phyloP scores from a whole-genome alignment of 2,329 filamentous ascomycete species.

The Fusarium clavum region DNA sequence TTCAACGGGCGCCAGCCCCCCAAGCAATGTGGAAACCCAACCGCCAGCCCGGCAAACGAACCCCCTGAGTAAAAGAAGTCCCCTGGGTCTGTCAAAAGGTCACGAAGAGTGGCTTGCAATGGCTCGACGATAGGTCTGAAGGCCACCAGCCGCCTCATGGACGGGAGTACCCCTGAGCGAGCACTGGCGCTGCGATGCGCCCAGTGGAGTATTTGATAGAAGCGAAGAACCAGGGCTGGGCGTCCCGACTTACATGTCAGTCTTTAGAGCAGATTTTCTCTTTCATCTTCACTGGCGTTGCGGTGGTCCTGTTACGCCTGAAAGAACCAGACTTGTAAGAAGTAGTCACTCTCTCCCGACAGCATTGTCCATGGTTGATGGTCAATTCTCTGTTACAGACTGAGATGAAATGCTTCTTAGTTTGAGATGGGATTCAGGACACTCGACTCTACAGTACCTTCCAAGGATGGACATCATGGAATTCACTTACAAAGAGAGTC shows the following conservation, averaged over 20 bases:
- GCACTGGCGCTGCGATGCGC: slow-evolving; percentile 46
- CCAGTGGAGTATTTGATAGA: slow-evolving; percentile 36
- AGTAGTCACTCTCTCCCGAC: background rate
- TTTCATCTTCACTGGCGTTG: slow-evolving; percentile 11
- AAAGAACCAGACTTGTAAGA: background rate
- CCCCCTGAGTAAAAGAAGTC: slow-evolving; percentile 29
- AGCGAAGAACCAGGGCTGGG: slow-evolving; percentile 27
- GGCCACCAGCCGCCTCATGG: slow-evolving; percentile 9
- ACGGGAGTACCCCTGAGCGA: slow-evolving; percentile 43
- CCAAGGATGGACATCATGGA: slow-evolving; percentile 5
- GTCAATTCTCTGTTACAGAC: slow-evolving; percentile 15
- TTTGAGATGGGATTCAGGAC: slow-evolving; percentile 26
- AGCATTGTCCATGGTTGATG: background rate
- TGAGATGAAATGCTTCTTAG: slow-evolving; percentile 10
- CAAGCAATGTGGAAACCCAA: slow-evolving; percentile 33
- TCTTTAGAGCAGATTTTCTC: slow-evolving; percentile 15
- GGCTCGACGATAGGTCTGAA: slow-evolving; percentile 29
- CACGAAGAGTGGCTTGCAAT: slow-evolving; percentile 23
- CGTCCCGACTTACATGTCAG: slow-evolving; percentile 37
- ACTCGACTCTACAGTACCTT: background rate
- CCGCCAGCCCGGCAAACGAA: slow-evolving; percentile 31
- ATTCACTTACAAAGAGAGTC: slow-evolving; percentile 24
- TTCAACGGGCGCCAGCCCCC: slow-evolving; percentile 31
- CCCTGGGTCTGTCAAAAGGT: slow-evolving; percentile 28
- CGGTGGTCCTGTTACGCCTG: background rate